A percentile compares a stretch with the other conserved stretches of the same genome.
Conservation (phyloP, 1,139 yeast species). For the Sugiyamaella xylanicola region DNA sequence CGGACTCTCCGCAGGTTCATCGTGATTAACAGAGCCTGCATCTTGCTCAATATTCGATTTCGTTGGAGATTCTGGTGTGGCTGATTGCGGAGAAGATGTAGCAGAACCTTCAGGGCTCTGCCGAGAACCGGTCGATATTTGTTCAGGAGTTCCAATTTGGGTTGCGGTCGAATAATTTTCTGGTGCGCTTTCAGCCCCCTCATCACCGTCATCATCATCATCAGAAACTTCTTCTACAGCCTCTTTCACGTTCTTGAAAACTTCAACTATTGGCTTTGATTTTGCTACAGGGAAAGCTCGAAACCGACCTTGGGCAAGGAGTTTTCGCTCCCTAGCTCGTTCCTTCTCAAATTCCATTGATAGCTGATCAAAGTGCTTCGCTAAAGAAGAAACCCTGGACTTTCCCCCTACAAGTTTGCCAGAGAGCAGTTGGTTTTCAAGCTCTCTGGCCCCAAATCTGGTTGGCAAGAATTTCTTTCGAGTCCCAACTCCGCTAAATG, state of each 20-base stretch:
- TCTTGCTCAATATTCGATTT: not conserved
- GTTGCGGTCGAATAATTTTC: too few relatives aligned
- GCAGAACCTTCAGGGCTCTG: too few relatives aligned
- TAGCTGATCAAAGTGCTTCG: constrained; percentile 70
- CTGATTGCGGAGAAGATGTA: too few relatives aligned
- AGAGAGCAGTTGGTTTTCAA: constrained; percentile 37
- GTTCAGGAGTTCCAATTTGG: too few relatives aligned
- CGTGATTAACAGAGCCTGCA: not conserved
- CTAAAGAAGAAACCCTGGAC: constrained; percentile 44
- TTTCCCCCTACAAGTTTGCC: constrained; percentile 15
- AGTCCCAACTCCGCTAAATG: constrained; percentile 2
- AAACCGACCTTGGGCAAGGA: constrained; percentile 61
- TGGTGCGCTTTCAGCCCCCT: constrained; percentile 25
- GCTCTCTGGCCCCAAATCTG: constrained; percentile 38
- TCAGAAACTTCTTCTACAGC: constrained; percentile 85
- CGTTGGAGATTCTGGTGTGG: too few relatives aligned
- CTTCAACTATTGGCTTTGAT: constrained; percentile 87
- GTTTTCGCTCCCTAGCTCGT: constrained; percentile 74
- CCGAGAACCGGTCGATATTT: too few relatives aligned
- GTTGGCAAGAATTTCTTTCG: constrained; percentile 30
- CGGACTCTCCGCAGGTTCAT: not conserved
- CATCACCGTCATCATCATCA: constrained; percentile 32
- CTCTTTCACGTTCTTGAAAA: constrained; percentile 85
- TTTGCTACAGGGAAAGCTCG: constrained; percentile 75
- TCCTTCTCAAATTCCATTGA: constrained; percentile 86